Evolutionary conservation across 345 rosid species (phyloP), one percentile per base, ranked within the genome.

Genomic region (Arabis hirsuta): DNA sequence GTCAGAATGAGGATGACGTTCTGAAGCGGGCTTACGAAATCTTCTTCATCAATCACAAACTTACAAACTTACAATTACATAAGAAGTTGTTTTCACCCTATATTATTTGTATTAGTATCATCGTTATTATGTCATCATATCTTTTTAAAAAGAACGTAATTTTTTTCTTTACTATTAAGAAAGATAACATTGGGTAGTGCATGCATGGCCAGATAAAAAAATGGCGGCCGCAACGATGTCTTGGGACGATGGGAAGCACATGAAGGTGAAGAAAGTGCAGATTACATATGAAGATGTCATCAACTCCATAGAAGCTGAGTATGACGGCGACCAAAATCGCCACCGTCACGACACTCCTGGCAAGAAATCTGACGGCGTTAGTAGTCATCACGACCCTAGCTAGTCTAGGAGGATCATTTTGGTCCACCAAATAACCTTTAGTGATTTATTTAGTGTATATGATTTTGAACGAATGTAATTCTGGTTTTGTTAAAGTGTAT

Each of bases 221-320:
- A 73, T 73, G 78, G 78, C 78, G 68, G 68, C 73, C 6, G 62
- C 72, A 66, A 74, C 73, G 16, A 66, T 67, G 73, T 74, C 78
- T 65, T 65, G 77, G 77, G 77, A 65, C 45, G 77, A 73, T 12
- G 78, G 78, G 55, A 74, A 7, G 67, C 78, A 74, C 55, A 74
- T 59, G 68, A 74, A 45, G 78, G 78, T 74, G 73, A 67, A 74
- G n/a, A 74, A 61, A 58, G 78, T 74, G 13, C 72, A 58, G 3
- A 2, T 73, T 58, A 74, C 78, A 51, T 67, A 74, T 43, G 78
- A 67, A 66, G 78, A 74, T 67, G 78, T 74, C 11, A 74, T 74
- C 46, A 74, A 74, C 29, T 74, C 73, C 67, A 59, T 74, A 58
- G 73, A 74, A 14, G 67, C 73, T 26, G 78, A 66, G 53, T 74